These are phyloP conservation scores for Cryptococcus neoformans DNA, from an alignment of 1,284 basidiomycete genomes.

Conservation along the genomic window DNA sequence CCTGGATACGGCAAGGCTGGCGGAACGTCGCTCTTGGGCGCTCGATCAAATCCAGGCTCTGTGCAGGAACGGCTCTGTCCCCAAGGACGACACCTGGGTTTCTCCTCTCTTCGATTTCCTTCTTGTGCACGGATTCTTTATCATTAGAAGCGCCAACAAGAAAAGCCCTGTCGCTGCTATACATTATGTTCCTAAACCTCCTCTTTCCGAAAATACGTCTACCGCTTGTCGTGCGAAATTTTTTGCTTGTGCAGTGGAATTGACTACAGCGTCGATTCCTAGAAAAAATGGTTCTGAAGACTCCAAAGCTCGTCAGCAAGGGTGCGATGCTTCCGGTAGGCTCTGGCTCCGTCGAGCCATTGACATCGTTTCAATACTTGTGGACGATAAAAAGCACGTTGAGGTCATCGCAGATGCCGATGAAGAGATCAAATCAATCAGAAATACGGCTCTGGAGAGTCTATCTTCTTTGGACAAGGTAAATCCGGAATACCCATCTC, in stretches of 20 bases:
- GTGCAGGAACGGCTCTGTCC: conserved; percentile 73
- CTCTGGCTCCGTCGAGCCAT: conserved; percentile 77
- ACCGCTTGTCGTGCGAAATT: conserved; percentile 66
- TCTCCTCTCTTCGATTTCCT: conserved; percentile 75
- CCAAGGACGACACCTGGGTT: conserved; percentile 77
- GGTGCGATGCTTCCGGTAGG: conserved; percentile 65
- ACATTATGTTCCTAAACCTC: conserved; percentile 61
- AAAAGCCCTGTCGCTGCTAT: conserved; percentile 61
- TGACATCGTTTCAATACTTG: conserved; percentile 57
- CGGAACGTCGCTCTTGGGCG: conserved; percentile 65
- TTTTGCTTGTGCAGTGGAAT: conserved; percentile 69
- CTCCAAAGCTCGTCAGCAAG: conserved; percentile 57
- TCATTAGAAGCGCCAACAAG: conserved; percentile 65
- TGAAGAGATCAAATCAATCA: conserved; percentile 57
- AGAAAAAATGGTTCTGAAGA: conserved; percentile 53
- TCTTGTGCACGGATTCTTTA: conserved; percentile 75
- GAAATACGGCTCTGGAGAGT: conserved; percentile 54
- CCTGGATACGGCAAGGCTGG: conserved; percentile 33
- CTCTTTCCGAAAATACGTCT: conserved; percentile 68
- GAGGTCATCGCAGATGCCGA: conserved; percentile 58
- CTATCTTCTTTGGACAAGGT: conserved; percentile 25
- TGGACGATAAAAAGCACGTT: conserved; percentile 69
- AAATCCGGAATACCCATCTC: not conserved
- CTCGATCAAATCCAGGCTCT: conserved; percentile 80
- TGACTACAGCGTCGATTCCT: conserved; percentile 59